Evolutionary conservation across 495 filamentous ascomycete species (phyloP), one percentile per base, ranked within the genome.

Genomic region (Aspergillus taichungensis): DNA sequence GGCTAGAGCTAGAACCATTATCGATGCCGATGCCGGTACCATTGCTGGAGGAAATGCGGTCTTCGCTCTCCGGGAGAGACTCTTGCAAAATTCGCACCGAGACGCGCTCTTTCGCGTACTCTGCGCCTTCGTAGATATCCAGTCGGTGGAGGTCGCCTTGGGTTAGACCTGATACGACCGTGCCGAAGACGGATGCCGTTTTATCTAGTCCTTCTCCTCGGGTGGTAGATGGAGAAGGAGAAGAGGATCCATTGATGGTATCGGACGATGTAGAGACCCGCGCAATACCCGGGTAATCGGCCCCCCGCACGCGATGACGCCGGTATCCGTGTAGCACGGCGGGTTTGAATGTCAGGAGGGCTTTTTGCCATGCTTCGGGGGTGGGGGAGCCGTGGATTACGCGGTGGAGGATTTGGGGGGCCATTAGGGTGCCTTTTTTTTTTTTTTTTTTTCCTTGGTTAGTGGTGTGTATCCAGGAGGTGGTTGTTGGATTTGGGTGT

Each of bases 241-340:
- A 24, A 24, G 18, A 4, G 18, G 18, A n/a, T n/a, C n/a, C n/a
- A n/a, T n/a, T 24, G 18, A 24, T 24, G 18, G 18, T n/a, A n/a
- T n/a, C n/a, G n/a, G n/a, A n/a, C n/a, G n/a, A n/a, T n/a, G n/a
- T 2, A 24, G 18, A 6, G 12, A 45, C 69, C 0, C 76, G 62
- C 1, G 82, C 64, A 30, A 98, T 85, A n/a, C 82, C 91, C 0
- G 92, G 92, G 57, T 95, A 98, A 63, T 94, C 88, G 37, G 75
- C 82, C 28, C 61, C 34, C 1, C 54, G 64, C 24, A 88, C 85
- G 27, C 77, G 74, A 63, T 84, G 84, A 8, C 89, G 83, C 41
- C 74, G 75, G 63, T 80, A 84, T 7, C 76, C 72, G 49, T 79
- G 79, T 7, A 98, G 75, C 33, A 94, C 64, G 12, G 92, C 91